These are phyloP conservation scores for Trichoderma endophyticum DNA, from an alignment of 2,329 filamentous ascomycete genomes.

Conservation along the genomic window DNA sequence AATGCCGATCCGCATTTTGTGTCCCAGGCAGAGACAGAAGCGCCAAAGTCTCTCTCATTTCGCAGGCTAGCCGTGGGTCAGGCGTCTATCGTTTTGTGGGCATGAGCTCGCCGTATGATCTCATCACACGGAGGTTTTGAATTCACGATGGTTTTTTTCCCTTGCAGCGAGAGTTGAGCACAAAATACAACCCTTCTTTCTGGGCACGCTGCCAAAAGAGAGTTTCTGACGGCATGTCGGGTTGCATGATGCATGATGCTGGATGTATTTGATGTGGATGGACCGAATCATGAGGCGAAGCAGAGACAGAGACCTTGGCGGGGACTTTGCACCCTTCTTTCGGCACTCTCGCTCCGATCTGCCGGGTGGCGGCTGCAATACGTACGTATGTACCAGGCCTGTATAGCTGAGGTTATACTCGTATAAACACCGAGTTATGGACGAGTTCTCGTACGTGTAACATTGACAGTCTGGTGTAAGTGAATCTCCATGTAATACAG, in stretches of 20 bases:
- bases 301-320: neutral
- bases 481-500: neutral
- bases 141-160: neutral
- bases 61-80: constrained; percentile 8
- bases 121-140: neutral
- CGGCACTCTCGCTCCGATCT: constrained; percentile 14
- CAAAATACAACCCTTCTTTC: neutral
- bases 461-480: neutral
- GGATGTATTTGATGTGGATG: neutral
- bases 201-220: neutral
- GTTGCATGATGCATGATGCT: neutral
- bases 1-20: constrained; percentile 8
- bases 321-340: neutral
- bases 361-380: neutral
- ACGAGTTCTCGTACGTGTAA: no score
- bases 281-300: constrained; percentile 4
- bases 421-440: neutral
- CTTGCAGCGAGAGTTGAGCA: neutral
- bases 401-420: neutral
- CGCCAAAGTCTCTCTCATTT: neutral
- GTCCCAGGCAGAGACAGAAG: neutral
- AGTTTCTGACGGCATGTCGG: neutral
- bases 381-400: no score
- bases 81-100: constrained; percentile 12
- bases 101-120: neutral